These are phyloP conservation scores for Daldinia grandis DNA, from an alignment of 495 filamentous ascomycete genomes.

Conservation along the genomic window DNA sequence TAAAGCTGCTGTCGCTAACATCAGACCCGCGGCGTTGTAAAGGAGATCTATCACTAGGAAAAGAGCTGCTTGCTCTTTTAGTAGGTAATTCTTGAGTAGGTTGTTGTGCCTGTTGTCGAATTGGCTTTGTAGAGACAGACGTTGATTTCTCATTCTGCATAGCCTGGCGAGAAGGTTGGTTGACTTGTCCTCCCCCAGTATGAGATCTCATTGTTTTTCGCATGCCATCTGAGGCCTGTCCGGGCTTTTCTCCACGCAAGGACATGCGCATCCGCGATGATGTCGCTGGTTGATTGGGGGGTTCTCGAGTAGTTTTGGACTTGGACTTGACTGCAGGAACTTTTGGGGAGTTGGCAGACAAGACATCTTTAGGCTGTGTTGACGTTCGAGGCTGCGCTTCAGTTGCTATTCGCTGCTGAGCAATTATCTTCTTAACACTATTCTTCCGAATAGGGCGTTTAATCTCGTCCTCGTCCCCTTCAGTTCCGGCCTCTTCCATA, in stretches of 20 bases:
- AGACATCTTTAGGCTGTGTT: slow-evolving; percentile 2
- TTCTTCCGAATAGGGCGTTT: slow-evolving; percentile 37
- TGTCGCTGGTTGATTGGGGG: slow-evolving; percentile 5
- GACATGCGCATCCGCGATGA: slow-evolving; percentile 52
- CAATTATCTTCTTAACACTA: slow-evolving; percentile 29
- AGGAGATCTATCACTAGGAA: slow-evolving; percentile 24
- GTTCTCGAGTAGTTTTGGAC: slow-evolving; percentile 45
- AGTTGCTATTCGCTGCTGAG: slow-evolving; percentile 23
- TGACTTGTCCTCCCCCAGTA: slow-evolving; percentile 18
- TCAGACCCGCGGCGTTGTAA: slow-evolving; percentile 54
- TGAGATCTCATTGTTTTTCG: slow-evolving; percentile 49
- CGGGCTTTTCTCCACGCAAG: slow-evolving; percentile 43
- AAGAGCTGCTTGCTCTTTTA: slow-evolving; percentile 18
- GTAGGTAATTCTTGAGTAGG: slow-evolving; percentile 14
- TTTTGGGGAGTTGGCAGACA: slow-evolving; percentile 39
- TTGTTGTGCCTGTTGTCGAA: slow-evolving; percentile 1
- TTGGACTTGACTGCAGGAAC: slow-evolving; percentile 42
- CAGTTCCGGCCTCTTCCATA: slow-evolving; percentile 55
- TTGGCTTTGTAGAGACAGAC: slow-evolving; percentile 14
- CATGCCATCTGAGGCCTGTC: slow-evolving; percentile 41
- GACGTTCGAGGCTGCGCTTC: slow-evolving; percentile 3
- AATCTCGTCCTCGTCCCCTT: slow-evolving; percentile 54
- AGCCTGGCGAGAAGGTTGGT: slow-evolving; percentile 28
- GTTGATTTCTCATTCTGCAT: slow-evolving; percentile 21
- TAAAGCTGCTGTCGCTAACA: slow-evolving; percentile 61